Evolutionary conservation across 2,329 filamentous ascomycete genomes (phyloP), one percentile per base, ranked within the genome.

Genomic region (Penicillium hesseltinei): DNA sequence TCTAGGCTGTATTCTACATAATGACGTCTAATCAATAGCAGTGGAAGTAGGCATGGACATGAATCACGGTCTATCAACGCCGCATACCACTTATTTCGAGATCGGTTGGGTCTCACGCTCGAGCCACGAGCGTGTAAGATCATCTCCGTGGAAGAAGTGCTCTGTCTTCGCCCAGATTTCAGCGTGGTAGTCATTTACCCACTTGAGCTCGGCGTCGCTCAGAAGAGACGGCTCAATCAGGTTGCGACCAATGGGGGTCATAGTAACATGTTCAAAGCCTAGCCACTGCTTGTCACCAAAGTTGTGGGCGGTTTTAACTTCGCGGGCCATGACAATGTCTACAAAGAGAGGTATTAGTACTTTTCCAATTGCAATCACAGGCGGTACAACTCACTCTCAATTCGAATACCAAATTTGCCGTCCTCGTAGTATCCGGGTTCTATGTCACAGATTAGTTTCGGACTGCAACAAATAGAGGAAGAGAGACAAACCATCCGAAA

Each of bases 351-450:
- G 56, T 35, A 56, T 63, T 54, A 66, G 56, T 38, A 45, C 11
- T 38, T 27, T 13, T 43, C 21, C 3, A 42, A n/a, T 33, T 21
- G 9, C 19, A 25, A 11, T 15, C 10, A 31, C 25, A 33, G 3
- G n/a, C 19, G 27, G 19, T 46, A 49, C 31, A 47, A 57, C 78
- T 68, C 66, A 82, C 79, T 99, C 77, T 99, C 94, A 69, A 97
- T 97, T 19, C 94, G 88, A 65, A 99, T 94, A 19, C 94, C 94
- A 70, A 96, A 99, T 39, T 87, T 86, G 47, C 92, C 93, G 68
- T 99, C 94, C 74, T 97, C 92, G 73, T 99, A 99, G 78, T 92
- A 99, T 31, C 94, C 94, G 2, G 94, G 94, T 75, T 99, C 92
- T 77, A 54, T 19, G 31, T 66, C 42, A 69, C 57, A 25, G 51